Evolutionary conservation across 2,329 filamentous ascomycete species (phyloP).

Genomic region (Paraphoma sp.): DNA sequence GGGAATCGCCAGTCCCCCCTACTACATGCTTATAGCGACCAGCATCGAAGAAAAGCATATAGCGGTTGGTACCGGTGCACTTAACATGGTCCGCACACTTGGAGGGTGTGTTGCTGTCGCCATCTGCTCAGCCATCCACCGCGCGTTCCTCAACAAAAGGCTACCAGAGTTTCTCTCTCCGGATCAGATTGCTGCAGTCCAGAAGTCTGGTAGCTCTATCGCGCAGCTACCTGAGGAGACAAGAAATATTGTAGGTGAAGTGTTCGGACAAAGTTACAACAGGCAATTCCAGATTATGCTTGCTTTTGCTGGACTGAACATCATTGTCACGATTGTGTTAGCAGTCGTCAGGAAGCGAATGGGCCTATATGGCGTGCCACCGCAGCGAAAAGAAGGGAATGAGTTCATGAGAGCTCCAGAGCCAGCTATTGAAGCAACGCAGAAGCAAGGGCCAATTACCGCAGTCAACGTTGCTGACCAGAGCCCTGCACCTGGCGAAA

Average conservation of each 20-base stretch:
- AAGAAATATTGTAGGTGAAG: slow-evolving; percentile 21
- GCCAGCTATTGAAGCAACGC: not conserved
- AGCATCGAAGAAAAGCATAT: slow-evolving; percentile 32
- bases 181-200: slow-evolving; percentile 27
- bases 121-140: slow-evolving; percentile 39
- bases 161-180: slow-evolving; percentile 27
- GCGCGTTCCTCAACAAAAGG: slow-evolving; percentile 18
- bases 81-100: slow-evolving; percentile 43
- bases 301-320: slow-evolving; percentile 31
- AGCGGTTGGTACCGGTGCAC: slow-evolving; percentile 34
- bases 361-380: slow-evolving; percentile 29
- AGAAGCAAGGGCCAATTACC: not conserved
- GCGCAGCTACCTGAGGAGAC: slow-evolving; percentile 20
- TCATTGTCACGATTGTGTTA: slow-evolving; percentile 27
- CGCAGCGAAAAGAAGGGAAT: slow-evolving; percentile 28
- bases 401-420: slow-evolving; percentile 26
- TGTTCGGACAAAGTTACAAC: slow-evolving; percentile 41
- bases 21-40: slow-evolving; percentile 34
- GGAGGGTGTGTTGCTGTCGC: slow-evolving; percentile 41
- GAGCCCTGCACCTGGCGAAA: not conserved
- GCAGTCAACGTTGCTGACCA: not conserved
- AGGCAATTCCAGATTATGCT: slow-evolving; percentile 39
- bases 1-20: slow-evolving; percentile 34
- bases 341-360: slow-evolving; percentile 27
- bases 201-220: slow-evolving; percentile 23